A percentile compares a stretch with the other conserved stretches of the same genome.
Conservation (phyloP, 331 rosid genomes). For the Acacia concinna region DNA sequence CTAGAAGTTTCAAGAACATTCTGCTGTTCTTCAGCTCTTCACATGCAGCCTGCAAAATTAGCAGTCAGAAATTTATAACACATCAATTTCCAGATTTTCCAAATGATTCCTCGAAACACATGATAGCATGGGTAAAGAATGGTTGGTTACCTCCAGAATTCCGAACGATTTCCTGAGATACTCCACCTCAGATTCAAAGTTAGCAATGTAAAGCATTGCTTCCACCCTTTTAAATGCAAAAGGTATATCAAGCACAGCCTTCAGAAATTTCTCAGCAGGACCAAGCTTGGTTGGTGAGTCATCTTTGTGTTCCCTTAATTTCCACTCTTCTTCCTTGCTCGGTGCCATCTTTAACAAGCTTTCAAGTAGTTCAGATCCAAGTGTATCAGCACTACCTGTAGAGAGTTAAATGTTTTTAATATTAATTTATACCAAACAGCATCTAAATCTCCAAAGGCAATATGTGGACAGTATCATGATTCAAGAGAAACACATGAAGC, state of each 20-base stretch:
- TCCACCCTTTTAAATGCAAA: constrained; percentile 88
- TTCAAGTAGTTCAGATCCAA: constrained; percentile 87
- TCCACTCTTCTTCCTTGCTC: constrained; percentile 91
- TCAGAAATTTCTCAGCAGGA: constrained; percentile 88
- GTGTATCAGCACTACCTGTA: constrained; percentile 83
- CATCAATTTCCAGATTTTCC: not conserved
- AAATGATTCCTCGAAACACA: not conserved
- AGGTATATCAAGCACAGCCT: constrained; percentile 89
- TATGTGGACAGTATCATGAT: not conserved
- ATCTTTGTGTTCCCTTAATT: constrained; percentile 75
- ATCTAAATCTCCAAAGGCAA: not conserved
- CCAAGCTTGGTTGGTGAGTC: constrained; percentile 84
- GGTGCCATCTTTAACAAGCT: constrained; percentile 97
- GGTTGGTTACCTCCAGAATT: constrained; percentile 69
- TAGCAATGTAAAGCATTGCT: constrained; percentile 88
- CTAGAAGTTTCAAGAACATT: constrained; percentile 93
- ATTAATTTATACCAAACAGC: not conserved
- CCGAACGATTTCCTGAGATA: constrained; percentile 80
- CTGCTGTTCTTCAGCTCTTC: constrained; percentile 90
- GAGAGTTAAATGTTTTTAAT: not conserved
- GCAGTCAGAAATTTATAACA: constrained; percentile 11
- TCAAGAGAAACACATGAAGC: not conserved
- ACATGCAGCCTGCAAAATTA: constrained; percentile 65
- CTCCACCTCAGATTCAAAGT: constrained; percentile 87
- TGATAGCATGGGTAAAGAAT: not conserved